A percentile compares a stretch with the other conserved stretches of the same genome.
These are phyloP conservation scores for Ajuga chamaepitys DNA, from an alignment of 257 asterid genomes.

Conservation along the genomic window DNA sequence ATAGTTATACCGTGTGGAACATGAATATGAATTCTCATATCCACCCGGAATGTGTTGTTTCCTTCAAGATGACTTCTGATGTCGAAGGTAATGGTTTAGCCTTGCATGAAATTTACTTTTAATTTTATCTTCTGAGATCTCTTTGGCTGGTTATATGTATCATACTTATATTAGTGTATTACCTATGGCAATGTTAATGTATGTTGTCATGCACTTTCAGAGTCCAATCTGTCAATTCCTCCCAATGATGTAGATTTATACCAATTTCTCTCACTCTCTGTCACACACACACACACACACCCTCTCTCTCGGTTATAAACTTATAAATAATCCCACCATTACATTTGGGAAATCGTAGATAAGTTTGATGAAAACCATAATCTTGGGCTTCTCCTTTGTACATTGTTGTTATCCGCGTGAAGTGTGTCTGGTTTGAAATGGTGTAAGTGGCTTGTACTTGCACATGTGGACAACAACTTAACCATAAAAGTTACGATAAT, in stretches of 20 bases:
- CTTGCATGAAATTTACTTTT: constrained; percentile 7
- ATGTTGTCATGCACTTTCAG: neutral
- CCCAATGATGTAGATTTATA: neutral
- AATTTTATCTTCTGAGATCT: neutral
- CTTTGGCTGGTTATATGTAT: neutral
- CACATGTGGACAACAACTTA: neutral
- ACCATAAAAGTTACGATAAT: neutral
- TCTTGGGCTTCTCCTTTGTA: neutral
- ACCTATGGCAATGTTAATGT: neutral
- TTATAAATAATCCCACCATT: neutral
- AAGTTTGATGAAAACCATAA: neutral
- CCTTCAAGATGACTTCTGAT: constrained; percentile 69
- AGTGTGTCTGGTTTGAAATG: neutral
- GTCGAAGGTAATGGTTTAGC: constrained; percentile 34
- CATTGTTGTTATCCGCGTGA: neutral
- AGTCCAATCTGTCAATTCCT: neutral
- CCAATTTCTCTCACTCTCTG: too few relatives aligned
- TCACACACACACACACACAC: too few relatives aligned
- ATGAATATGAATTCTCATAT: constrained; percentile 77
- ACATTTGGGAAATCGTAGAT: neutral
- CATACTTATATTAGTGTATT: neutral
- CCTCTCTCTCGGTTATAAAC: too few relatives aligned
- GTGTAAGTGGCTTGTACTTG: neutral
- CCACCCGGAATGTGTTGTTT: constrained; percentile 71
- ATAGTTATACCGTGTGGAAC: constrained; percentile 70